Percentiles rank a stretch among this genome's conserved stretches.
Conservation (phyloP, 2,329 filamentous ascomycete genomes). For the Talaromyces sp. region DNA sequence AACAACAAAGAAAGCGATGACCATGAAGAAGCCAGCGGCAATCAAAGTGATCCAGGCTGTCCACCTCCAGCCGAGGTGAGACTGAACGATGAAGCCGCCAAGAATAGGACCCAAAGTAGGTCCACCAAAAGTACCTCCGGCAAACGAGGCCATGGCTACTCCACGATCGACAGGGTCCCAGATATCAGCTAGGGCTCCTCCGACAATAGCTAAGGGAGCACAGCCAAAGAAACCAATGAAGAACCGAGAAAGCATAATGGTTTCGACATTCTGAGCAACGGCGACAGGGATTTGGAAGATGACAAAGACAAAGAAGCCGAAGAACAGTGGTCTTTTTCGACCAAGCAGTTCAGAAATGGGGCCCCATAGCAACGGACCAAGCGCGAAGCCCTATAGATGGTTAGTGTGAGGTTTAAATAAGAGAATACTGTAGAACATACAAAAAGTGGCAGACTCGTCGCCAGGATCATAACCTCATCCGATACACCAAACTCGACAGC, state of each 20-base stretch:
- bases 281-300: constrained; percentile 58
- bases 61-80: constrained; percentile 58
- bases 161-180: constrained; percentile 51
- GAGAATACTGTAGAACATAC: constrained; percentile 16
- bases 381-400: constrained; percentile 34
- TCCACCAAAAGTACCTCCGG: constrained; percentile 50
- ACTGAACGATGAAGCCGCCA: constrained; percentile 52
- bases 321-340: constrained; percentile 50
- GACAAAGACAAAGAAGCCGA: constrained; percentile 50
- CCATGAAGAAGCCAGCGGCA: constrained; percentile 43
- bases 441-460: constrained; percentile 52
- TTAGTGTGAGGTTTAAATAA: not conserved
- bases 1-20: constrained; percentile 47
- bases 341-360: constrained; percentile 53
- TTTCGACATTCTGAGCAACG: constrained; percentile 54
- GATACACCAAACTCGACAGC: constrained; percentile 48
- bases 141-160: constrained; percentile 49
- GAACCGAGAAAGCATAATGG: constrained; percentile 56
- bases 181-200: constrained; percentile 52
- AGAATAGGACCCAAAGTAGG: constrained; percentile 51
- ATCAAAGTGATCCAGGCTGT: constrained; percentile 58
- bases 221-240: constrained; percentile 55
- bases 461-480: constrained; percentile 50
- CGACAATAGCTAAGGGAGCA: constrained; percentile 52
- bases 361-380: constrained; percentile 44